These are phyloP conservation scores for Lepiota brunneoincarnata DNA, from an alignment of 768 basidiomycete species.

Conservation along the genomic window DNA sequence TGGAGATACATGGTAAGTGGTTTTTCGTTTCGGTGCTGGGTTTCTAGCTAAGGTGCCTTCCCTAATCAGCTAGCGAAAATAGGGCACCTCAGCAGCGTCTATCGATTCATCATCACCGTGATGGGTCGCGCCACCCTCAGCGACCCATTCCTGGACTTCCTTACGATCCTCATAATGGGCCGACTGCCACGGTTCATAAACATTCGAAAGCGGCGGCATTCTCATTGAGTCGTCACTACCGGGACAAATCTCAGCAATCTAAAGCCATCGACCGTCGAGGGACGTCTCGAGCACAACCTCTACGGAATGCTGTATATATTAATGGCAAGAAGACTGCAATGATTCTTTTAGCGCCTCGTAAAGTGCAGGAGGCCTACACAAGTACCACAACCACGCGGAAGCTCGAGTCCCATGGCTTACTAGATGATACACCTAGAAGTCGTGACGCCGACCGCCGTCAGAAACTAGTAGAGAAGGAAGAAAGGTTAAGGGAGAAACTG, in stretches of 20 bases:
- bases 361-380: slow-evolving; percentile 77
- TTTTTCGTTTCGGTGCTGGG: neutral
- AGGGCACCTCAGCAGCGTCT: slow-evolving; percentile 59
- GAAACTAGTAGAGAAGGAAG: slow-evolving; percentile 17
- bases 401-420: slow-evolving; percentile 63
- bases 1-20: slow-evolving; percentile 4
- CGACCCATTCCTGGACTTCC: slow-evolving; percentile 29
- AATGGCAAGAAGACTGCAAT: slow-evolving; percentile 36
- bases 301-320: slow-evolving; percentile 11
- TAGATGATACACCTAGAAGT: slow-evolving; percentile 45
- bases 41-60: neutral
- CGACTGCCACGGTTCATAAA: slow-evolving; percentile 71
- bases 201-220: slow-evolving; percentile 80
- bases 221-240: slow-evolving; percentile 70
- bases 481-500: slow-evolving; percentile 20
- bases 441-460: slow-evolving; percentile 27
- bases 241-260: slow-evolving; percentile 16
- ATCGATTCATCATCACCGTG: slow-evolving; percentile 51
- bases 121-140: slow-evolving; percentile 1
- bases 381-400: slow-evolving; percentile 71
- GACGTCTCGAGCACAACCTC: slow-evolving; percentile 23
- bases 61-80: slow-evolving; percentile 6
- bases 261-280: slow-evolving; percentile 15
- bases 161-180: slow-evolving; percentile 48
- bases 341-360: slow-evolving; percentile 70